phyloP scores from a whole-genome alignment of 164 flowering plant species.

The Stephania japonica region DNA sequence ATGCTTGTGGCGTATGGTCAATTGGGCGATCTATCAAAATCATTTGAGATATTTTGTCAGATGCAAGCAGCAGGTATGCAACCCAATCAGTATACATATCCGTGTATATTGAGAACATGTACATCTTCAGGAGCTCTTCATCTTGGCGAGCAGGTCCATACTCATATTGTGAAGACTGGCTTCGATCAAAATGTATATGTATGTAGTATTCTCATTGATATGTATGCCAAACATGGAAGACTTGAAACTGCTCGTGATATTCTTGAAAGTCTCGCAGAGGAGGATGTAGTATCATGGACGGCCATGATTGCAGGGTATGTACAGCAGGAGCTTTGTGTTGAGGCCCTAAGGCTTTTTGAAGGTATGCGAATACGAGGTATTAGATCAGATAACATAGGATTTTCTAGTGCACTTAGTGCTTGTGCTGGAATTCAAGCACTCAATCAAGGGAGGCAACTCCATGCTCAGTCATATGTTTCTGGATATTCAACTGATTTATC shows the following conservation, averaged over 20 bases:
- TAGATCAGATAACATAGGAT: constrained; percentile 5
- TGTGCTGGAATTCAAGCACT: constrained; percentile 8
- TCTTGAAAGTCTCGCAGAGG: background rate
- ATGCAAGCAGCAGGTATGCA: constrained; percentile 2
- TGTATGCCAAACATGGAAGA: constrained; percentile 8
- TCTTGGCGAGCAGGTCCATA: constrained; percentile 29
- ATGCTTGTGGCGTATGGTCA: constrained; percentile 9
- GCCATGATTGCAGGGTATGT: constrained; percentile 8
- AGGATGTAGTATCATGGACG: constrained; percentile 8
- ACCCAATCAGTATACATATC: constrained; percentile 2
- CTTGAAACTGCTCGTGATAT: constrained; percentile 5
- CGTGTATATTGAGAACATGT: constrained; percentile 8
- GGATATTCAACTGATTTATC: constrained; percentile 5
- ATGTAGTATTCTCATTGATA: constrained; percentile 8
- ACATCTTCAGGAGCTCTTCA: constrained; percentile 5
- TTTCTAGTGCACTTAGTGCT: constrained; percentile 6
- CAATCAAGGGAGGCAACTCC: constrained; percentile 3
- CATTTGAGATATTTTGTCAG: constrained; percentile 3
- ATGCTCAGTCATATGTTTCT: constrained; percentile 5
- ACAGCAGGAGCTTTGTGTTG: background rate
- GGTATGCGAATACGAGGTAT: constrained; percentile 2
- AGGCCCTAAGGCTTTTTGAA: constrained; percentile 6
- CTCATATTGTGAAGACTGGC: constrained; percentile 20
- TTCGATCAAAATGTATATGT: constrained; percentile 14
- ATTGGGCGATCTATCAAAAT: constrained; percentile 1